Base-by-base conservation (phyloP, 129 eudicot species). In the Flaveria brownii region DNA sequence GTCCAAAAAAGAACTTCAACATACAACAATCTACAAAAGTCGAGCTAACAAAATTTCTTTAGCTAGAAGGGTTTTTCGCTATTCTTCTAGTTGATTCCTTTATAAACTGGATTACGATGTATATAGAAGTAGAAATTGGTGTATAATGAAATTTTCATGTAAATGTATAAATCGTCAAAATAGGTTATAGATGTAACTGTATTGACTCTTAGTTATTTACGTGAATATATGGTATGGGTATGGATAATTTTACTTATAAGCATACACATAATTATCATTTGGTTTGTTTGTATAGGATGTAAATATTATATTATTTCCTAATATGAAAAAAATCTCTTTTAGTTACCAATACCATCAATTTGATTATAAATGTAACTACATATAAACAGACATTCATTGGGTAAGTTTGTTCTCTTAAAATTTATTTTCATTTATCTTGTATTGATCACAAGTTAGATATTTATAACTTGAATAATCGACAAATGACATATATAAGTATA, bases 61-160 rank as follows among this genome's bases (percentile, higher is more conserved):
- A 5, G 52, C 83, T 25, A 81, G 55, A 70, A 79, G 85, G 61
- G 77, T 84, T 9, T 84, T 92, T 63, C 13, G 45, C 22, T 61
- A 17, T 4, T 25, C 17, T 11, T 61, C 67, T 26, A 12, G 67
- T 61, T 61, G 67, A 62, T 30, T 5, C 30, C 20, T 13, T 14
- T 13, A 13, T 11, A 14, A 18, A 52, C 12, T 56, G 36, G 45
- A n/a, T 36, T 55, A 60, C 4, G 6, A 12, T 8, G 30, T 62
- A 62, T 62, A 62, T 17, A 13, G 0, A 62, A 62, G 5, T 26
- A 62, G 0, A 62, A 62, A 26, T 7, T 14, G 10, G 0, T 61
- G 39, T 61, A 60, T 60, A 25, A 14, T 26, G 17, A n/a, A 17
- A 12, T 8, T 56, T 14, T 20, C 11, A 61, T 26, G 4, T 13